Evolutionary conservation across 257 asterid species (phyloP).

Genomic region (Scutellaria galericulata): DNA sequence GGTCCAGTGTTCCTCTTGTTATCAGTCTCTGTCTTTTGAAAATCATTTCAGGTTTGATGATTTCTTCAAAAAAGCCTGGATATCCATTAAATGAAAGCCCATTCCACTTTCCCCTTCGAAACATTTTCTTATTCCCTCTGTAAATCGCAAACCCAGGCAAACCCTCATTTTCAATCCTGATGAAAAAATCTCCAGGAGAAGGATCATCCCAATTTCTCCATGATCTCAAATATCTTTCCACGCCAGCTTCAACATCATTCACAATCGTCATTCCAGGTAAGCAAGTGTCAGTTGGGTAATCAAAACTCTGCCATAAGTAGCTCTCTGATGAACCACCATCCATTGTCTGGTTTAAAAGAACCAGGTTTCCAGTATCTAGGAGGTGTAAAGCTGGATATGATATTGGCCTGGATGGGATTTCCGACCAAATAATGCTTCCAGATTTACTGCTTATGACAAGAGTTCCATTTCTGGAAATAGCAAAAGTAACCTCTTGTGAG

Average conservation of each 20-base stretch:
- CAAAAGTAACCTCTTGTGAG: background rate
- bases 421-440: conserved; percentile 7
- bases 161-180: conserved; percentile 4
- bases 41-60: background rate
- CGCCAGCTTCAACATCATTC: background rate
- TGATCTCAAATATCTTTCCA: background rate
- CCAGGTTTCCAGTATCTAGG: conserved; percentile 31
- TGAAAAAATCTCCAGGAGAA: conserved; percentile 10
- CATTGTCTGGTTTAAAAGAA: background rate
- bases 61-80: background rate
- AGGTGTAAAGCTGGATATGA: conserved; percentile 19
- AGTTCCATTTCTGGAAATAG: background rate
- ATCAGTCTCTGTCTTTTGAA: conserved; percentile 10
- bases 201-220: conserved; percentile 15
- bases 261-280: conserved; percentile 6
- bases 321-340: background rate
- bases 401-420: background rate
- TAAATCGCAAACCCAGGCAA: background rate
- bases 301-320: conserved; percentile 8
- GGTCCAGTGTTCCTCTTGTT: conserved; percentile 16
- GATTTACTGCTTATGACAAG: background rate
- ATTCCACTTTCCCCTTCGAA: conserved; percentile 39
- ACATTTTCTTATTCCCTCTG: background rate
- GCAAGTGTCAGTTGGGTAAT: background rate
- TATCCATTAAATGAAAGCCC: conserved; percentile 36